Evolutionary conservation across 2,329 filamentous ascomycete genomes (phyloP).

Genomic region (Colletotrichum tropicicola): DNA sequence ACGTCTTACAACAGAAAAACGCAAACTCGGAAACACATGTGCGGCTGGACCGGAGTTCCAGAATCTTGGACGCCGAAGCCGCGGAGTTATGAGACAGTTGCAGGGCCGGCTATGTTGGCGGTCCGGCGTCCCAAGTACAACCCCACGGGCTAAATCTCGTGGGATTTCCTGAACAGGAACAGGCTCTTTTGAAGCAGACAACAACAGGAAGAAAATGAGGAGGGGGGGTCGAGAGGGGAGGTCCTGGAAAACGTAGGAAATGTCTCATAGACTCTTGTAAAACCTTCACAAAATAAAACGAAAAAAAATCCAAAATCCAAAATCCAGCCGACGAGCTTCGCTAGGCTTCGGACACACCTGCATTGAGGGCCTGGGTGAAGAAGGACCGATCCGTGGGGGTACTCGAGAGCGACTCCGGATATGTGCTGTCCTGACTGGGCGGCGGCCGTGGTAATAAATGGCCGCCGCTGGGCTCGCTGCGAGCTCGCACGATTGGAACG

Average conservation of each 20-base stretch:
- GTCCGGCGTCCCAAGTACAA: slow-evolving; percentile 19
- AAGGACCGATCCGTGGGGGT: slow-evolving; percentile 18
- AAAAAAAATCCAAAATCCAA: too few relatives aligned
- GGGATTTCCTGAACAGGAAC: slow-evolving; percentile 21
- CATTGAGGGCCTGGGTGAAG: background rate
- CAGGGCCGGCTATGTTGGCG: slow-evolving; percentile 10
- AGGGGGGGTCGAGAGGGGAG: background rate
- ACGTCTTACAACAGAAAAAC: background rate
- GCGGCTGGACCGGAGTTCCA: slow-evolving; percentile 28
- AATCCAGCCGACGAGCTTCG: background rate
- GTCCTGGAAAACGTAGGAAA: background rate
- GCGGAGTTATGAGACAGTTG: slow-evolving; percentile 28
- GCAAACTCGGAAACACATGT: slow-evolving; percentile 9
- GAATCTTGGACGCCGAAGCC: slow-evolving; percentile 12
- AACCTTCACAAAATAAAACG: background rate
- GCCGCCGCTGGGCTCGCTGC: slow-evolving; percentile 2
- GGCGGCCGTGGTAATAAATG: slow-evolving; percentile 15
- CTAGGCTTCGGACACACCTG: background rate
- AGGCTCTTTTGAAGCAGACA: background rate
- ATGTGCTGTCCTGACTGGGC: background rate
- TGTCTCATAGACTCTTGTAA: slow-evolving; percentile 1
- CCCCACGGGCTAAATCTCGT: slow-evolving; percentile 4
- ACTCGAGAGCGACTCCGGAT: slow-evolving; percentile 18
- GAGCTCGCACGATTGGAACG: slow-evolving; percentile 28
- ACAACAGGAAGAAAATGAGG: background rate